Evolutionary conservation across 176 grass and related monocot species (phyloP).

Genomic region (Poa pratensis): DNA sequence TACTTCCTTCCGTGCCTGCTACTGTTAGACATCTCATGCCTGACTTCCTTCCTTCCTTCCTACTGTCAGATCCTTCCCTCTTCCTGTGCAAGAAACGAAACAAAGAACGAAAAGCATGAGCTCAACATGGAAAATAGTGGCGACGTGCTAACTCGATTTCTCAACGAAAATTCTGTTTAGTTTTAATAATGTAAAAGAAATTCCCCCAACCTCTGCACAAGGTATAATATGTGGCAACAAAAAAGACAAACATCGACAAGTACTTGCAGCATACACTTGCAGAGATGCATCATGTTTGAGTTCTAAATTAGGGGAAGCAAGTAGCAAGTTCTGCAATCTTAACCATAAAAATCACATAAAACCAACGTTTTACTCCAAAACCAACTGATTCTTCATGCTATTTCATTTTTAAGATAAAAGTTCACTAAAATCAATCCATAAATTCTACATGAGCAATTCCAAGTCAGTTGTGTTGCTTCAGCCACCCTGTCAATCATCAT

Average conservation of each 20-base stretch:
- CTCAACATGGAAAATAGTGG: background rate
- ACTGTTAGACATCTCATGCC: background rate
- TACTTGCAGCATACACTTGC: background rate
- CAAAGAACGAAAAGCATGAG: background rate
- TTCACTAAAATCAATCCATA: background rate
- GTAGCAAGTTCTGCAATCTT: background rate
- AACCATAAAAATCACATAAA: background rate
- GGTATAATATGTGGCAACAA: background rate
- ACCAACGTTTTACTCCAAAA: background rate
- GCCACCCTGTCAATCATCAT: background rate
- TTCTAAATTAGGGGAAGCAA: background rate
- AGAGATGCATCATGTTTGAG: background rate
- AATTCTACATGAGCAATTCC: background rate
- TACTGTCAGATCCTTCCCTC: background rate
- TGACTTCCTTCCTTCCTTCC: background rate
- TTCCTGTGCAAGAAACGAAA: background rate
- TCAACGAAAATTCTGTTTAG: no score
- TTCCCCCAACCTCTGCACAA: background rate
- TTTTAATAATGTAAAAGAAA: background rate
- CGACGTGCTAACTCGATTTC: background rate
- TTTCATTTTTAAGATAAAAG: background rate
- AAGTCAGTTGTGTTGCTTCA: slow-evolving; percentile 14
- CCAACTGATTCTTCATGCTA: background rate
- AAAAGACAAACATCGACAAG: background rate
- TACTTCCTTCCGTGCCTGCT: background rate